Evolutionary conservation across 2,329 filamentous ascomycete species (phyloP).

Genomic region (Anisogramma anomala): DNA sequence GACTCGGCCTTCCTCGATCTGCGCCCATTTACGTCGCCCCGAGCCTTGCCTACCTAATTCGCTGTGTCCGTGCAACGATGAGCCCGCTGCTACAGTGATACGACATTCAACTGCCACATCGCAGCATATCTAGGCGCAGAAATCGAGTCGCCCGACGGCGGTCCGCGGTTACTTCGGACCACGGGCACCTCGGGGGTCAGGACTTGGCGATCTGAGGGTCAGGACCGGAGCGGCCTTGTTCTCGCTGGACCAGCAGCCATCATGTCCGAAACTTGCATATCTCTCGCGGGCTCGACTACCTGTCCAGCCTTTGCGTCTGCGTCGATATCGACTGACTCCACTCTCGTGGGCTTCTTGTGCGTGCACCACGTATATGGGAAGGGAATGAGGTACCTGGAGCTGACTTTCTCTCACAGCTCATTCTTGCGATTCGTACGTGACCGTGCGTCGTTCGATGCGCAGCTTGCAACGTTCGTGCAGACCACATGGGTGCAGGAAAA

Average conservation of each 20-base stretch:
- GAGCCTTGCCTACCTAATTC: neutral
- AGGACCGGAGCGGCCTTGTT: conserved; percentile 2
- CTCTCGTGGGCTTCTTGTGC: conserved; percentile 45
- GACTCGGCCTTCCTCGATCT: neutral
- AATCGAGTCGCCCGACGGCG: neutral
- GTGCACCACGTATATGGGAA: conserved; percentile 17
- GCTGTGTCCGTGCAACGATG: conserved; percentile 16
- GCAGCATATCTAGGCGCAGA: neutral
- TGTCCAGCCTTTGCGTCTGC: conserved; percentile 53
- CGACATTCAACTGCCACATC: conserved; percentile 1
- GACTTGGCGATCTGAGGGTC: conserved; percentile 5
- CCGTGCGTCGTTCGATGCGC: conserved; percentile 62
- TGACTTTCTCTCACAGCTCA: conserved; percentile 49
- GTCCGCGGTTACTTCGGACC: neutral
- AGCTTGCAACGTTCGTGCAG: conserved; percentile 60
- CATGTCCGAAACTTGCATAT: conserved; percentile 32
- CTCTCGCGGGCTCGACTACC: conserved; percentile 46
- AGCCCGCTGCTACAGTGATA: conserved; percentile 12
- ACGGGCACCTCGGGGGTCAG: neutral
- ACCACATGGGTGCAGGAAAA: conserved; percentile 65
- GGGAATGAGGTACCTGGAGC: neutral
- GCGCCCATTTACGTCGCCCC: neutral
- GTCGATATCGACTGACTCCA: conserved; percentile 47
- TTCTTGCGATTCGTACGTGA: conserved; percentile 77
- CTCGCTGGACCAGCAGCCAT: conserved; percentile 22